Evolutionary conservation across 2,329 filamentous ascomycete species (phyloP), one percentile per base, ranked within the genome.

Genomic region (Colletotrichum cordylinicola): DNA sequence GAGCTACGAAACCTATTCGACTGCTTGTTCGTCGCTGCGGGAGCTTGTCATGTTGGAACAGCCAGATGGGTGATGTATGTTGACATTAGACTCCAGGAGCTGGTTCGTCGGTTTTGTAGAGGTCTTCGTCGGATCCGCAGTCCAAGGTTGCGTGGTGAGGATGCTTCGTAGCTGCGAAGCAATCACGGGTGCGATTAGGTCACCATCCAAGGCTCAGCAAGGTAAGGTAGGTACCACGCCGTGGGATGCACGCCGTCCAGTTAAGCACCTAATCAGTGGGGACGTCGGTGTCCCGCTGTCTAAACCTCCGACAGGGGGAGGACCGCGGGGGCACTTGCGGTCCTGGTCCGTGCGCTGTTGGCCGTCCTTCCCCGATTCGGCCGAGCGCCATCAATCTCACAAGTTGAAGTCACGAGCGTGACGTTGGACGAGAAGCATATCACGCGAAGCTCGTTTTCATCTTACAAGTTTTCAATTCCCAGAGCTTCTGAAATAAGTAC

Each of bases 131-230:
- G 18, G 27, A 24, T 6, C 33, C 12, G 58, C 33, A 21, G 58
- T 65, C 33, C 27, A 39, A 29, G 62, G 39, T 16, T 56, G 48
- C 39, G 21, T 13, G 31, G 24, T 27, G 21, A 58, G 55, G 60
- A 29, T 67, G 67, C 27, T 29, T 48, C 15, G 58, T 5, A 70
- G 37, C 13, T 29, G 65, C 21, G 65, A 72, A 58, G 43, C 74
- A 62, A 74, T 76, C 74, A 74, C 64, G 70, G 48, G 70, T 69
- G 65, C 74, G 64, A 65, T 76, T 74, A 76, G 74, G 74, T 76
- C 74, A 76, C 70, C 58, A 39, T 48, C 58, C 56, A 62, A 72
- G 24, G 39, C 62, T 21, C 48, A 43, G n/a, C 56, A 21, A 64
- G 31, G n/a, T 43, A 16, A 64, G 24, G 58, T 58, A 62, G 24